Evolutionary conservation across 2,329 filamentous ascomycete genomes (phyloP), one percentile per base, ranked within the genome.

Genomic region (Aspergillus alliaceus): DNA sequence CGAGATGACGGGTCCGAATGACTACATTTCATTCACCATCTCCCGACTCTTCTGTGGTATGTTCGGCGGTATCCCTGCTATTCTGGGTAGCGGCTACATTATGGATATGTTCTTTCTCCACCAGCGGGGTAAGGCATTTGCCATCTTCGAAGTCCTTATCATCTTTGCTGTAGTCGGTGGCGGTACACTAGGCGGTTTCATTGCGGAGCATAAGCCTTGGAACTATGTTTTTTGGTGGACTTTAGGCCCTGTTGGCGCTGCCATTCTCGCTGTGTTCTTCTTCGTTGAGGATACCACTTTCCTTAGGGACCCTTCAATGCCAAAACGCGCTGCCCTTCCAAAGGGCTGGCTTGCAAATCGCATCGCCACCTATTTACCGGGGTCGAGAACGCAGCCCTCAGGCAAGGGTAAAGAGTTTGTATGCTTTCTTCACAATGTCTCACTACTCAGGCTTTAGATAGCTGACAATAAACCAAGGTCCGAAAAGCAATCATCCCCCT

Each of bases 61-160:
- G 59, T 76, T 75, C 51, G 77, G 78, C 22, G 69, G 70, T 12
- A 64, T 76, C 12, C 68, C 74, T 35, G 68, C 72, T 52, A 65
- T 76, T 29, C 67, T 80, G 42, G 76, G 76, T 18, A 70, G 74
- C 20, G 64, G 74, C 35, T 71, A 75, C 32, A 70, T 80, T 22
- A 72, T 75, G n/a, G 76, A 79, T 51, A 39, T 77, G 51, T 79
- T 77, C 62, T 79, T 78, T 62, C 61, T 79, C 31, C 76, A 79
- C 51, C 73, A 78, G 59, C 72, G 76, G 18, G 76, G 76, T 7
- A 65, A 72, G 32, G 74, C 73, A 7, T 77, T 78, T 49, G 74
- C 70, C 1, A 61, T 69, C 25, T 68, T 76, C 27, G 69, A 75
- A 27, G 69, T 75, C 53, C 60, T 68, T 0, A 66, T 77, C 18